These are phyloP conservation scores for Solanum chaucha DNA, from an alignment of 257 asterid species.

Conservation along the genomic window DNA sequence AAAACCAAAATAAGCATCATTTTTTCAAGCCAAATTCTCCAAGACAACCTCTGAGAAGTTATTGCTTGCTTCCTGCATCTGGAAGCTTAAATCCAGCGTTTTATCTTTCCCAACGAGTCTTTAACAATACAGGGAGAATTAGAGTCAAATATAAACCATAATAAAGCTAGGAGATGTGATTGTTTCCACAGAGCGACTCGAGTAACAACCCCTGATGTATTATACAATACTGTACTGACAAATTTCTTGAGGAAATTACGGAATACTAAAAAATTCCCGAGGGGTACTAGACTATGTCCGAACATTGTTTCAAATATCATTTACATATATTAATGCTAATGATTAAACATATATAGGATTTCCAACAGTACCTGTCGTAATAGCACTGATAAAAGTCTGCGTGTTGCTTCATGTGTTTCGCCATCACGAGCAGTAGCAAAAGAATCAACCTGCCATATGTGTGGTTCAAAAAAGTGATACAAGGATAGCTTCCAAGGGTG, in stretches of 20 bases:
- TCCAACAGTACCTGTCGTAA: slow-evolving; percentile 62
- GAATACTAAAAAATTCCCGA: neutral
- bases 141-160: neutral
- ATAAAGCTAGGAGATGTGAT: neutral
- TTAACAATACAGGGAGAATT: neutral
- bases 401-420: slow-evolving; percentile 93
- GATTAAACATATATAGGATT: neutral
- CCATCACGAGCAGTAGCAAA: slow-evolving; percentile 89
- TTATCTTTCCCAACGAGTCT: neutral
- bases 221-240: neutral
- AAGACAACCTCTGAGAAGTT: neutral
- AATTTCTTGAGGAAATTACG: neutral
- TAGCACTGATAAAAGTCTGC: slow-evolving; percentile 78
- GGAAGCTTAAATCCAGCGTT: neutral
- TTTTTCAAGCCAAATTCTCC: neutral
- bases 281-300: neutral
- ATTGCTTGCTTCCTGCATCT: neutral
- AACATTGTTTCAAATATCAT: neutral
- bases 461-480: neutral
- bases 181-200: neutral
- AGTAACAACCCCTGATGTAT: neutral
- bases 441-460: slow-evolving; percentile 66
- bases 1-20: neutral
- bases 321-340: neutral
- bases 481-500: neutral